A percentile compares a stretch with the other conserved stretches of the same genome.
Conservation (phyloP, 805 yeast genomes). For the Candida silvicultrix region DNA sequence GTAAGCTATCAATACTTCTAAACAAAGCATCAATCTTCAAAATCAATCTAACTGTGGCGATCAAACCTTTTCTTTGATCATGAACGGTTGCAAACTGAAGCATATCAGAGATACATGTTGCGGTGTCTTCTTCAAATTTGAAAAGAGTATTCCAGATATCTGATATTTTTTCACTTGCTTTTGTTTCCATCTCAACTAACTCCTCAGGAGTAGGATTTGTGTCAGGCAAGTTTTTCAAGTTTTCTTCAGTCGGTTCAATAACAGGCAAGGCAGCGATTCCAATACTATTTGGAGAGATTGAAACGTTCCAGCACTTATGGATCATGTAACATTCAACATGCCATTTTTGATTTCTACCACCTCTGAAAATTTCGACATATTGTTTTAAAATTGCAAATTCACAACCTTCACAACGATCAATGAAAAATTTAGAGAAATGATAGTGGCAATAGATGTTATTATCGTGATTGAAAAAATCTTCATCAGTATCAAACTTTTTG, state of each 20-base stretch:
- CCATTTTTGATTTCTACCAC: slow-evolving; percentile 94
- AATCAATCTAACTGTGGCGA: slow-evolving; percentile 66
- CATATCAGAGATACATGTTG: slow-evolving; percentile 88
- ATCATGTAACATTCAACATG: slow-evolving; percentile 99
- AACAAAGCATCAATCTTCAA: slow-evolving; percentile 72
- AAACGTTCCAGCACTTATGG: slow-evolving; percentile 92
- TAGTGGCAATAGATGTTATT: slow-evolving; percentile 82
- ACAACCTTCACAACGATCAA: slow-evolving; percentile 92
- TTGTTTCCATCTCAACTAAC: slow-evolving; percentile 52
- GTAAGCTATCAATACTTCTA: slow-evolving; percentile 58
- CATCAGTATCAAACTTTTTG: slow-evolving; percentile 82
- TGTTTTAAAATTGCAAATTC: slow-evolving; percentile 86
- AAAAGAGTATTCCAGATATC: slow-evolving; percentile 84
- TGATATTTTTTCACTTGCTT: slow-evolving; percentile 51
- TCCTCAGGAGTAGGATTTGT: slow-evolving; percentile 37
- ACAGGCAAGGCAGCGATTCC: slow-evolving; percentile 33
- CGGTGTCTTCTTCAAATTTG: slow-evolving; percentile 85
- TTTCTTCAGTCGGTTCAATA: slow-evolving; percentile 18
- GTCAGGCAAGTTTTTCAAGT: slow-evolving; percentile 18
- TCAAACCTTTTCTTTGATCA: slow-evolving; percentile 59
- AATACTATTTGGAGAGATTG: slow-evolving; percentile 55
- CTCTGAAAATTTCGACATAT: slow-evolving; percentile 85
- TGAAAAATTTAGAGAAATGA: slow-evolving; percentile 82
- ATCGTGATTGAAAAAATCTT: slow-evolving; percentile 85
- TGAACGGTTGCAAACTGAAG: slow-evolving; percentile 74